Base-by-base conservation (phyloP, 2,329 filamentous ascomycete genomes). In the Neurospora crassa region DNA sequence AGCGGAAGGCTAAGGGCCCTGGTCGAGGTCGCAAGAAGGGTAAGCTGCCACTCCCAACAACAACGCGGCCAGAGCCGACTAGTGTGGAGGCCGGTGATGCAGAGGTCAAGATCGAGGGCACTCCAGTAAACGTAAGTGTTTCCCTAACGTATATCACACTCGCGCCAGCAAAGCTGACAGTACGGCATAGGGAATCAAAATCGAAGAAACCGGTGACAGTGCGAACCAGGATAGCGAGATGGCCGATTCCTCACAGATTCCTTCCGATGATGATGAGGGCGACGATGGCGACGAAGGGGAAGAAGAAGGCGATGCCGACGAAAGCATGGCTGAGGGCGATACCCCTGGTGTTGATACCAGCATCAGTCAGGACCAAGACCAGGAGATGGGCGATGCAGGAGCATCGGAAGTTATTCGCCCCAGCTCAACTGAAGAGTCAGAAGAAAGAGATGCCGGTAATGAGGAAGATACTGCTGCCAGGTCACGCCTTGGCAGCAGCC, bases 21-120 rank as follows among this genome's bases (percentile, higher is more conserved):
- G 93, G 93, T 8, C 88, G 93, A 73, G 92, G 92, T 18, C 87
- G 89, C 73, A 95, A 91, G 85, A 94, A 92, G 86, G 92, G 90
- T 81, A 93, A 90, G 79, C 78, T 83, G 76, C 81, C 82, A 18
- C 72, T 82, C 14, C 81, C 81, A 1, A 77, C 75, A 1, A 73
- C 79, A 34, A 79, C 77, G 2, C 80, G 82, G 76, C 63, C 80
- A 71, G 37, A 81, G 72, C 79, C 78, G 42, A 73, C 79, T 34
- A 80, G 82, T 41, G 78, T 79, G 40, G 79, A 79, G 29, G 47
- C 43, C 37, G 71, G 67, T 40, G 79, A 80, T 34, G 76, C 81
- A 2, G 78, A 82, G 74, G 77, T 81, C 34, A 83, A 82, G 72
- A 74, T 79, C 4, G 82, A 82, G 68, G 78, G 77, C 34, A 75